Evolutionary conservation across 2,329 filamentous ascomycete genomes (phyloP).

Genomic region (Neonectria ditissima): DNA sequence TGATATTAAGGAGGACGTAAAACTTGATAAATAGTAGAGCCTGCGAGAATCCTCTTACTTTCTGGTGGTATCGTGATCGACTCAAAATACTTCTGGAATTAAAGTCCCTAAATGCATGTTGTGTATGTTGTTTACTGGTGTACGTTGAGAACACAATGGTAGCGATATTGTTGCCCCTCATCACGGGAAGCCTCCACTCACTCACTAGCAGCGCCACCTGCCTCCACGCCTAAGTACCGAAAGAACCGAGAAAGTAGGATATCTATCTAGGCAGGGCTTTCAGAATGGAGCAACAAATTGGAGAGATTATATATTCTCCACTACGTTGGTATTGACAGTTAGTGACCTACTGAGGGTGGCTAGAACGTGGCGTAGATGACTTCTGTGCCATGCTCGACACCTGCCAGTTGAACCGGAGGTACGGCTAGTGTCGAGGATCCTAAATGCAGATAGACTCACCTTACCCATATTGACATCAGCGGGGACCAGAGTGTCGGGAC

Average conservation of each 20-base stretch:
- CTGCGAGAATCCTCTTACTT: background rate
- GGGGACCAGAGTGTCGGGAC: constrained; percentile 20
- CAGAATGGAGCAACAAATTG: background rate
- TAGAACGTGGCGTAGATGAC: background rate
- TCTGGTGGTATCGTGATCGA: background rate
- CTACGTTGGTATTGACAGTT: no score
- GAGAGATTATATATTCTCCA: background rate
- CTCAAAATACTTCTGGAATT: background rate
- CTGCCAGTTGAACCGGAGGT: background rate
- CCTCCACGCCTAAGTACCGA: background rate
- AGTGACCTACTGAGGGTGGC: background rate
- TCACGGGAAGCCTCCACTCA: background rate
- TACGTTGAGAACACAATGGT: background rate
- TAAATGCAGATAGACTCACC: constrained; percentile 18
- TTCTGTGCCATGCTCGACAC: background rate
- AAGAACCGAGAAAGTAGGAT: background rate
- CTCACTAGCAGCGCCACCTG: background rate
- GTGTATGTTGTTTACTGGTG: background rate
- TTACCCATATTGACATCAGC: constrained; percentile 11
- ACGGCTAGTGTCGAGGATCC: constrained; percentile 10
- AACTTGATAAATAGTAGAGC: no score
- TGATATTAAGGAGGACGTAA: no score
- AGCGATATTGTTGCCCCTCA: background rate
- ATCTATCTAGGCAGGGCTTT: background rate
- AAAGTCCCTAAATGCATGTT: background rate